Evolutionary conservation across 345 rosid genomes (phyloP).

Genomic region (Anastatica hierochuntica): DNA sequence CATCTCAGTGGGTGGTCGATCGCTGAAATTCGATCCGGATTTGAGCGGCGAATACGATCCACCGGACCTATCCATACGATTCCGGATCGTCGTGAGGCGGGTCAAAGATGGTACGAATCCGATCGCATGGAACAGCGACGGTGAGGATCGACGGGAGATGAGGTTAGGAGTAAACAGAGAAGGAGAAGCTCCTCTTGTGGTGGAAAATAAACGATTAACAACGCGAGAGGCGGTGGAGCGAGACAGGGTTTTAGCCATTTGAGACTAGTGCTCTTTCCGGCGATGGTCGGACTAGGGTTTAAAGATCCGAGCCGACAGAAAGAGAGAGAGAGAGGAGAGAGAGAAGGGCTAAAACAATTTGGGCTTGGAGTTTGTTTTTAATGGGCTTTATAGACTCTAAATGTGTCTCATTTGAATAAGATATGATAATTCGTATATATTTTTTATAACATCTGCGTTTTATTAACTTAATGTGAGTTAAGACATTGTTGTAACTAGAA

Average conservation of each 20-base stretch:
- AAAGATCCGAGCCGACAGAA: not conserved
- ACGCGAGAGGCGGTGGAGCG: conserved; percentile 17
- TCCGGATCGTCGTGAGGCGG: conserved; percentile 11
- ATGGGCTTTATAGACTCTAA: too few species aligned
- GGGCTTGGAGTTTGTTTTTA: too few species aligned
- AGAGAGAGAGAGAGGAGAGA: not conserved
- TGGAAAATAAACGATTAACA: conserved; percentile 11
- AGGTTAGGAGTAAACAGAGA: not conserved
- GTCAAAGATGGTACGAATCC: conserved; percentile 1
- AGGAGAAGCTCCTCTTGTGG: conserved; percentile 7
- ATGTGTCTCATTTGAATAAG: too few species aligned
- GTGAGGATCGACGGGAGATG: not conserved
- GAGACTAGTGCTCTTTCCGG: not conserved
- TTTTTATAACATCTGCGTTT: too few species aligned
- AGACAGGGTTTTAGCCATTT: conserved; percentile 18
- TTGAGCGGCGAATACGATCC: conserved; percentile 21
- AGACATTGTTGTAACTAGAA: too few species aligned
- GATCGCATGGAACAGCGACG: conserved; percentile 11
- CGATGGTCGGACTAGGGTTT: not conserved
- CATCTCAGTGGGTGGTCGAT: conserved; percentile 20
- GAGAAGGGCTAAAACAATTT: too few species aligned
- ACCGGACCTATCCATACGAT: conserved; percentile 19
- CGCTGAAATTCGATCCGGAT: conserved; percentile 21
- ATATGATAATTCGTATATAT: too few species aligned
- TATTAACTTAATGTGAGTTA: too few species aligned